phyloP scores from a whole-genome alignment of 2,329 filamentous ascomycete species.

The Penicillium freii region DNA sequence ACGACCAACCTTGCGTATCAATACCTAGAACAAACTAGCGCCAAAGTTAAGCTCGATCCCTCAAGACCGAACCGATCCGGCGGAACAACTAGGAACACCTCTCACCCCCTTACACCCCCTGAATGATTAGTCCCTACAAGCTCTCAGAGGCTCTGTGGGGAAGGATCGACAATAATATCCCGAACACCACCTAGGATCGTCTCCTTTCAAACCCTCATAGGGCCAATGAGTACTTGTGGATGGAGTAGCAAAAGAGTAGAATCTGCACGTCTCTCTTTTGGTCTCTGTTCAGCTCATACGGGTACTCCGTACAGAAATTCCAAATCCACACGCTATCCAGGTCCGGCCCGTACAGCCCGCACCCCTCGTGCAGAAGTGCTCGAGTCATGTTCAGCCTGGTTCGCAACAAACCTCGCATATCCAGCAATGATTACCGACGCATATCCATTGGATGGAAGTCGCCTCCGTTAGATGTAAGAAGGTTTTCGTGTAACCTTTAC shows the following conservation, averaged over 20 bases:
- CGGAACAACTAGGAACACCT: neutral
- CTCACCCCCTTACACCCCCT: conserved; percentile 4
- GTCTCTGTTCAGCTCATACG: neutral
- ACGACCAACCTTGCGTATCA: neutral
- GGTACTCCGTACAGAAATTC: neutral
- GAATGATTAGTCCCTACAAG: neutral
- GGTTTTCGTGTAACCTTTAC: neutral
- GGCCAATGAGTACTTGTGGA: neutral
- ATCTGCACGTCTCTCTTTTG: conserved; percentile 7
- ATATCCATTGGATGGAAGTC: conserved; percentile 11
- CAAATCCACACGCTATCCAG: conserved; percentile 1
- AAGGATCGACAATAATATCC: conserved; percentile 21
- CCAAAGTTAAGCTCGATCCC: conserved; percentile 1
- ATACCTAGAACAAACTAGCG: neutral
- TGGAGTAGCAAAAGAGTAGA: neutral
- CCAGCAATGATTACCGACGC: conserved; percentile 12
- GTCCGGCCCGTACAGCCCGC: conserved; percentile 2
- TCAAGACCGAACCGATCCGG: neutral
- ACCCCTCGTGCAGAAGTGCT: conserved; percentile 9
- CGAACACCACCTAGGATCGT: conserved; percentile 9
- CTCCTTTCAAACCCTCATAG: neutral
- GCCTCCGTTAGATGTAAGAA: neutral
- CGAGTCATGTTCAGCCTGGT: conserved; percentile 14
- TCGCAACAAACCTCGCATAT: conserved; percentile 7
- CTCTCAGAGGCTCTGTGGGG: conserved; percentile 8